Evolutionary conservation across 1,139 yeast species (phyloP).

Genomic region (Pichia inconspicua): DNA sequence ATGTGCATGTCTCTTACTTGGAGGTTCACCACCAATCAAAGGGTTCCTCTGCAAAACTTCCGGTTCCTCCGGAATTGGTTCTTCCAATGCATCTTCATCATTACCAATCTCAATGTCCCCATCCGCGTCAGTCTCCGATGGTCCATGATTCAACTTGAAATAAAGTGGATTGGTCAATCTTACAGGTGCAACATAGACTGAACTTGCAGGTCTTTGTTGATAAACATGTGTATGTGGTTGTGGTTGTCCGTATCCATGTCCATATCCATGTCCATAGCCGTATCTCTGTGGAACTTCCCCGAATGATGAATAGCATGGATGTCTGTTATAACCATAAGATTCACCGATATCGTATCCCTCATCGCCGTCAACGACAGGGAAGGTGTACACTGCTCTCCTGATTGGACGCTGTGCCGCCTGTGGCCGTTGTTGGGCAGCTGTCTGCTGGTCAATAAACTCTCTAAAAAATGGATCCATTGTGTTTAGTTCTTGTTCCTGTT

Average conservation of each 20-base stretch:
- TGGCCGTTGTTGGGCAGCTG: conserved; percentile 1
- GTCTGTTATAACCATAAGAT: not conserved
- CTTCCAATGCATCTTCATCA: not conserved
- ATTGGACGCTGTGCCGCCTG: not conserved
- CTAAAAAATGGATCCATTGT: conserved; percentile 11
- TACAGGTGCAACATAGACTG: not conserved
- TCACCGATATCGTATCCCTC: not conserved
- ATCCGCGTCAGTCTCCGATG: not conserved
- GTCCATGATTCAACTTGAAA: not conserved
- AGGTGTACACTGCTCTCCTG: not conserved
- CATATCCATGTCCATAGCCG: not conserved
- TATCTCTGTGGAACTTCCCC: too few relatives aligned
- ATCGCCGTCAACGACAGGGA: not conserved
- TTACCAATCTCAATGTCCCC: not conserved
- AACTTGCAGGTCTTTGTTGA: not conserved
- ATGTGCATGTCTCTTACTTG: not conserved
- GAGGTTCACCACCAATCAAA: not conserved
- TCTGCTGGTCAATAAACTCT: conserved; percentile 5
- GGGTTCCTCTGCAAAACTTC: not conserved
- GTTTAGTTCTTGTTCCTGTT: not conserved
- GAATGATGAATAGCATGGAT: not conserved
- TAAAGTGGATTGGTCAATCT: not conserved
- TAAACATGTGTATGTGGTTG: not conserved
- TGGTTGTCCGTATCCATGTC: not conserved
- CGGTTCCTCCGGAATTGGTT: not conserved